These are phyloP conservation scores for Pythium chondricola DNA, from an alignment of 352 stramenopile genomes.

Conservation along the genomic window DNA sequence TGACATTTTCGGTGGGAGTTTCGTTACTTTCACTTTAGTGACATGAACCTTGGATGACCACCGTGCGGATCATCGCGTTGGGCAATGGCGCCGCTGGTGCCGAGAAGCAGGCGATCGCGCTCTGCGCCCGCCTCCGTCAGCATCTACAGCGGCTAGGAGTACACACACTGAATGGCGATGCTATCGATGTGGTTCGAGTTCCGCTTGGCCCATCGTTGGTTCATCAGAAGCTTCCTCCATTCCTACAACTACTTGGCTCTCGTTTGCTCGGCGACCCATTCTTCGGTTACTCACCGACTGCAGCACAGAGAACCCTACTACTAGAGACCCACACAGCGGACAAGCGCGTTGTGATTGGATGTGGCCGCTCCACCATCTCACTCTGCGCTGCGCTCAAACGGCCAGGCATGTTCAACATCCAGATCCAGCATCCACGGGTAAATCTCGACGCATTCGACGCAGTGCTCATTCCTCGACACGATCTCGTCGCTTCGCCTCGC, in stretches of 20 bases:
- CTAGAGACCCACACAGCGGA: no score
- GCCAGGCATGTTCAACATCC: slow-evolving; percentile 41
- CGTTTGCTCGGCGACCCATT: slow-evolving; percentile 29
- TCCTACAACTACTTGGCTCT: slow-evolving; percentile 33
- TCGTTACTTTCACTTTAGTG: no score
- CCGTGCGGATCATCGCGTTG: slow-evolving; percentile 47
- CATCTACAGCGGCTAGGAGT: slow-evolving; percentile 13
- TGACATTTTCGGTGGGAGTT: no score
- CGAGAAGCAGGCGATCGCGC: slow-evolving; percentile 69
- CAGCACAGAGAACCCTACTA: no score
- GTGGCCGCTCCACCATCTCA: slow-evolving; percentile 55
- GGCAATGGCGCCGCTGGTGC: slow-evolving; percentile 64
- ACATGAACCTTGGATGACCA: not conserved
- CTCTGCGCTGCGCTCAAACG: slow-evolving; percentile 51
- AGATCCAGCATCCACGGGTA: slow-evolving; percentile 72
- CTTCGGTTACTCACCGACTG: slow-evolving; percentile 51
- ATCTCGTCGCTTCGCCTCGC: slow-evolving; percentile 22
- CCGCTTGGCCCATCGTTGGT: slow-evolving; percentile 18
- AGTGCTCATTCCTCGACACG: slow-evolving; percentile 52
- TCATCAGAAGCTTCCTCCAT: slow-evolving; percentile 29
- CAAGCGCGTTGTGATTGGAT: slow-evolving; percentile 55
- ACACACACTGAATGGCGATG: no score
- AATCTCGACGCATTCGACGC: slow-evolving; percentile 50
- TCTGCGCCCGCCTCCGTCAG: slow-evolving; percentile 27
- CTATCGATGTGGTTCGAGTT: slow-evolving; percentile 39